Base-by-base conservation (phyloP, 2,329 filamentous ascomycete genomes). In the Chalara sp. region DNA sequence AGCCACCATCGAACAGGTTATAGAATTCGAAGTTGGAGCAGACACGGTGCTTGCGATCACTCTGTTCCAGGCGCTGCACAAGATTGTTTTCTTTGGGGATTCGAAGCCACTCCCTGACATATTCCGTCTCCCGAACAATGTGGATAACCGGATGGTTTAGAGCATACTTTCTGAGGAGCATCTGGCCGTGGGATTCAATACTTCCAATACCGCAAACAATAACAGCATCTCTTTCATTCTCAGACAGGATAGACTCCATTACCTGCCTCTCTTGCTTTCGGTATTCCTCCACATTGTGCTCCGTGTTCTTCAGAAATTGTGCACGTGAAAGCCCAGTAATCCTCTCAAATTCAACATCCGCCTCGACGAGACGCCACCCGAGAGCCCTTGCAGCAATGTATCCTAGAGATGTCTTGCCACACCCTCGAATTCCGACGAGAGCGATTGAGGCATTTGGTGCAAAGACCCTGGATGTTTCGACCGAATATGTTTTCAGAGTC, bases 1-100 rank as follows among this genome's bases (percentile, higher is more conserved):
- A n/a, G 6, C 46, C 46, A n/a, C 46, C 46, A 61, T 88, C 84
- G 2, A 83, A 83, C 12, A 87, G 71, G 58, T 89, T 89, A 70
- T 83, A 89, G 64, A 87, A 89, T 61, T 89, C 85, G 53, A 84
- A 79, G 55, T 86, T 88, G 8, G 83, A 84, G 62, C 83, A 87
- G 1, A 74, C 74, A 46, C 83, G 74, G 31, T 53, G 47, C 13
- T 37, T 58, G 87, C 81, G 12, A 86, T 76, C 2, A 74, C 70
- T 28, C 72, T 75, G 56, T 76, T 80, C 11, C 30, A 87, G 67
- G 6, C 88, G 71, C 44, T 78, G 78, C 42, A 74, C 70, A 1
- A 84, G 72, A 57, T 79, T 75, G 68, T 46, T 82, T 75, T 58
- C 72, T 72, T 29, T 42, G 12, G 37, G 37, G n/a, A 77, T 70